These are phyloP conservation scores for Asclepias syriaca DNA, from an alignment of 257 asterid genomes.

Conservation along the genomic window DNA sequence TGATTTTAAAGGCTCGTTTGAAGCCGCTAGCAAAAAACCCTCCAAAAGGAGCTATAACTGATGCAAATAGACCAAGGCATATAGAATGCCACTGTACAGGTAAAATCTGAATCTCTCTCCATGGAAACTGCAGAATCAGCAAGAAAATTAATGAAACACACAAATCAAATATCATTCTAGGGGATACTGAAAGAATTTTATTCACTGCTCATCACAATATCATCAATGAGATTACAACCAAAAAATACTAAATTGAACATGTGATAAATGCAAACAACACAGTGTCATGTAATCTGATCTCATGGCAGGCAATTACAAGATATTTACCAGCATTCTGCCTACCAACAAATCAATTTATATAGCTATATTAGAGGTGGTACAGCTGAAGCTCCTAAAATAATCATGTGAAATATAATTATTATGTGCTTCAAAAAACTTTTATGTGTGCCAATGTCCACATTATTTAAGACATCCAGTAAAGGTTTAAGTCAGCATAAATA, in stretches of 20 bases:
- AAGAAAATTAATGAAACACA: not conserved
- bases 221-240: not conserved
- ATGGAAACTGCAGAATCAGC: conserved; percentile 46
- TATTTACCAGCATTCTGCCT: not conserved
- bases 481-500: not conserved
- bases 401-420: not conserved
- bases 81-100: conserved; percentile 90
- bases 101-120: conserved; percentile 53
- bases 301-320: not conserved
- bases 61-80: conserved; percentile 78
- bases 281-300: not conserved
- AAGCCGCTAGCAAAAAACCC: conserved; percentile 99
- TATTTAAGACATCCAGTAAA: not conserved
- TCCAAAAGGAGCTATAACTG: conserved; percentile 97
- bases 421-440: not conserved
- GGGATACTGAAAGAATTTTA: not conserved
- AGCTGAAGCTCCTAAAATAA: not conserved
- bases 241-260: conserved; percentile 1
- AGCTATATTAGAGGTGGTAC: not conserved
- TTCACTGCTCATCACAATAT: conserved; percentile 7
- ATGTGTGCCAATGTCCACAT: not conserved
- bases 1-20: conserved; percentile 95
- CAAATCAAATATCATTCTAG: not conserved
- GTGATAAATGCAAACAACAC: not conserved
- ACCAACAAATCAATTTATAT: not conserved